phyloP scores from a whole-genome alignment of 140 eudicot species.

The Erigeron philadelphicus region DNA sequence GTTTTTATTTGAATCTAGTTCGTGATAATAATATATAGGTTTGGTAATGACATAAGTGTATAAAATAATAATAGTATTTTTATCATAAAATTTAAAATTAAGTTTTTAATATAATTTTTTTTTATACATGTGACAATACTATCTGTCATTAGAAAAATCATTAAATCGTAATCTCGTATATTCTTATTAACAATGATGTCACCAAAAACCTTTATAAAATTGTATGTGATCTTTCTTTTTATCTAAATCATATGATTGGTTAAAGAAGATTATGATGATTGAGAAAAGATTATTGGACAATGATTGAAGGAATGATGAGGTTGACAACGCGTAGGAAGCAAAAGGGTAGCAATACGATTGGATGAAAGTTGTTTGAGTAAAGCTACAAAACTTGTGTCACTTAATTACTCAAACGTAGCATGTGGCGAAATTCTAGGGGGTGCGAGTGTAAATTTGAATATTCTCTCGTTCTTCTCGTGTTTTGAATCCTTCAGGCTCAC shows the following conservation, averaged over 20 bases:
- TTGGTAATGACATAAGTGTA: no score
- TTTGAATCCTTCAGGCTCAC: conserved; percentile 18
- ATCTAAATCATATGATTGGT: neutral
- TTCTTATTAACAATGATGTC: no score
- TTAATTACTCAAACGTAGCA: conserved; percentile 26
- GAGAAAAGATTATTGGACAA: conserved; percentile 9
- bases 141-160: no score
- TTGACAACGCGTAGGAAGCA: conserved; percentile 3
- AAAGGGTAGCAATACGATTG: conserved; percentile 18
- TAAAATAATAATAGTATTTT: no score
- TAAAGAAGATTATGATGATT: neutral
- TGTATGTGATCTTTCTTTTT: no score
- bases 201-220: no score
- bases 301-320: conserved; percentile 26
- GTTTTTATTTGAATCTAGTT: no score
- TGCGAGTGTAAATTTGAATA: conserved; percentile 15
- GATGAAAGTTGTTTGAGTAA: conserved; percentile 24
- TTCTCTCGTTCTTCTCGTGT: conserved; percentile 5
- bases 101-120: no score
- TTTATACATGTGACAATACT: no score
- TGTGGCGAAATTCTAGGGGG: conserved; percentile 23
- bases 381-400: conserved; percentile 23
- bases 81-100: no score
- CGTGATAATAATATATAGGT: no score
- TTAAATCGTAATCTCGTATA: no score